phyloP scores from a whole-genome alignment of 75 land plant genomes.

The Picea glauca region DNA sequence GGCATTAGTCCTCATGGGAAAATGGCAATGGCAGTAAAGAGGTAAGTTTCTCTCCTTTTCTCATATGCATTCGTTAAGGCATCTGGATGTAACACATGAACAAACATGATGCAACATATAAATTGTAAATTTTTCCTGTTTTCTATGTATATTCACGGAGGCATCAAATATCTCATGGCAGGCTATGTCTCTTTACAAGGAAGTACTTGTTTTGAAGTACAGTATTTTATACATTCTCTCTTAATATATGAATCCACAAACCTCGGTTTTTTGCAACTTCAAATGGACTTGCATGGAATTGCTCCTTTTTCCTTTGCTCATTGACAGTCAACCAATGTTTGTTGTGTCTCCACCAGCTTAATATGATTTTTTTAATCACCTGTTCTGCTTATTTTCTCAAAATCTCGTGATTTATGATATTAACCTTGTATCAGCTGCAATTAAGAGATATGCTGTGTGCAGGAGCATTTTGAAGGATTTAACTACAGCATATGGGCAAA shows the following conservation, averaged over 20 bases:
- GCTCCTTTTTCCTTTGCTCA: background rate
- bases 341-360: too few relatives aligned
- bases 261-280: background rate
- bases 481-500: conserved; percentile 94
- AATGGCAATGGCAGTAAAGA: conserved; percentile 72
- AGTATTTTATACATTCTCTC: background rate
- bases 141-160: too few relatives aligned
- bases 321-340: too few relatives aligned
- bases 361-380: too few relatives aligned
- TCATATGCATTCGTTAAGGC: background rate
- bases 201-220: background rate
- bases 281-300: background rate
- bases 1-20: conserved; percentile 83
- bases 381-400: background rate
- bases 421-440: background rate
- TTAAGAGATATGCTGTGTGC: conserved; percentile 14
- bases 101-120: too few relatives aligned
- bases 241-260: background rate
- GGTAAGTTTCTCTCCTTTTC: conserved; percentile 42
- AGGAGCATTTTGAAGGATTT: conserved; percentile 85
- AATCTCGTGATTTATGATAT: background rate
- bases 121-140: too few relatives aligned
- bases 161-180: background rate
- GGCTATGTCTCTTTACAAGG: background rate
- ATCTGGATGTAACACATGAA: background rate